phyloP scores from a whole-genome alignment of 1,139 yeast genomes.

The Geotrichum candidum region DNA sequence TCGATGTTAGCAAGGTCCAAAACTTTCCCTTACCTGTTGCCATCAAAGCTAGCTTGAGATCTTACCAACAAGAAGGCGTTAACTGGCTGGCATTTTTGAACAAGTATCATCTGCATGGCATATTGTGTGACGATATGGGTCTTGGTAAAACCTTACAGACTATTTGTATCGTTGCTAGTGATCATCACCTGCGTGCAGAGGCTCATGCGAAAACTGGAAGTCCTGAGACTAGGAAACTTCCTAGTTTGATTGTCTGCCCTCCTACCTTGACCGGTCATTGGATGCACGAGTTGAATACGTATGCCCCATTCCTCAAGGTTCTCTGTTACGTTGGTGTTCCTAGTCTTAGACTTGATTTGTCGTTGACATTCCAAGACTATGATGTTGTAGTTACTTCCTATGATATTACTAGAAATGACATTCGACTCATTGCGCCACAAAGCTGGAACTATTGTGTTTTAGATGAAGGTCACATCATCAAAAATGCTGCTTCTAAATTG shows the following conservation, averaged over 20 bases:
- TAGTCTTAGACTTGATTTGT: constrained; percentile 53
- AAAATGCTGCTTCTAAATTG: constrained; percentile 81
- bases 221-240: constrained; percentile 67
- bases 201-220: constrained; percentile 53
- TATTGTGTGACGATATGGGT: constrained; percentile 99
- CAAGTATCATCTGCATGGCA: constrained; percentile 92
- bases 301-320: constrained; percentile 80
- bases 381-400: constrained; percentile 93
- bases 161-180: constrained; percentile 93
- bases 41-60: constrained; percentile 86
- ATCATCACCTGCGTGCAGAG: constrained; percentile 78
- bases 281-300: constrained; percentile 91
- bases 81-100: constrained; percentile 96
- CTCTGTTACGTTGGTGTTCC: constrained; percentile 93
- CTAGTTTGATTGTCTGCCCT: constrained; percentile 88
- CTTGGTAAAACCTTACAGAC: constrained; percentile 96
- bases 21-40: constrained; percentile 86
- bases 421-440: constrained; percentile 50
- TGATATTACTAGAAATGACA: constrained; percentile 92
- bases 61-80: constrained; percentile 97
- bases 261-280: constrained; percentile 98
- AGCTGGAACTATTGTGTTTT: constrained; percentile 91
- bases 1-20: constrained; percentile 91
- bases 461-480: constrained; percentile 97
- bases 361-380: constrained; percentile 48